A percentile compares a stretch with the other conserved stretches of the same genome.
These are phyloP conservation scores for Penicillium freii DNA, from an alignment of 2,329 filamentous ascomycete species.

Conservation along the genomic window DNA sequence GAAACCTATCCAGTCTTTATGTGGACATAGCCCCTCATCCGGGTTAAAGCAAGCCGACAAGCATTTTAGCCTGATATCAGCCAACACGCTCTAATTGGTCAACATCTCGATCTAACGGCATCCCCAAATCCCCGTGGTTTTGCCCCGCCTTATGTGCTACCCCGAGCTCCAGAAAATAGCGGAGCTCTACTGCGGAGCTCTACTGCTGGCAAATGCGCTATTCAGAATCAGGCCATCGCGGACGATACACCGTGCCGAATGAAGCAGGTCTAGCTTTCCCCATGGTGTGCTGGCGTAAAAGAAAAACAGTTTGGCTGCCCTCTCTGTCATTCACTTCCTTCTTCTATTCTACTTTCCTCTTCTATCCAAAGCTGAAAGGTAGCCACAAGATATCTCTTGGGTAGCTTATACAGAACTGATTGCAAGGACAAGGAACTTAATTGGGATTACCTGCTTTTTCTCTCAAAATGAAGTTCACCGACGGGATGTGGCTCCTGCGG, in stretches of 20 bases:
- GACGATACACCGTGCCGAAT: slow-evolving; percentile 18
- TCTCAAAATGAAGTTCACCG: slow-evolving; percentile 43
- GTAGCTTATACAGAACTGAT: background rate
- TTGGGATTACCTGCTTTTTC: background rate
- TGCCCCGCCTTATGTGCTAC: slow-evolving; percentile 5
- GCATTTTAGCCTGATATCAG: slow-evolving; percentile 17
- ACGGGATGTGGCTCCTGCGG: slow-evolving; percentile 41
- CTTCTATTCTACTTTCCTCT: background rate
- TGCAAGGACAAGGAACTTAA: background rate
- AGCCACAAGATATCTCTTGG: background rate
- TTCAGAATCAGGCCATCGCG: slow-evolving; percentile 10
- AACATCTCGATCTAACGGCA: background rate
- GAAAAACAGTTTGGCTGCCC: background rate
- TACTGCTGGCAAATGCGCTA: background rate
- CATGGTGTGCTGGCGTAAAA: background rate
- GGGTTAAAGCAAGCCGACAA: background rate
- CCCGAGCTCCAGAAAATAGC: slow-evolving; percentile 4
- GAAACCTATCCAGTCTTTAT: background rate
- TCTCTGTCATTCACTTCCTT: background rate
- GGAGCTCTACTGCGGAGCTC: slow-evolving; percentile 4
- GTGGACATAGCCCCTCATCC: background rate
- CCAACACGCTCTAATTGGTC: slow-evolving; percentile 10
- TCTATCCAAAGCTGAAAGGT: background rate
- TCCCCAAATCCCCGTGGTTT: background rate
- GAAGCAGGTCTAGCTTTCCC: background rate